A percentile compares a stretch with the other conserved stretches of the same genome.
Evolutionary conservation across 768 basidiomycete genomes (phyloP).

Genomic region (Cyclocybe cylindracea): DNA sequence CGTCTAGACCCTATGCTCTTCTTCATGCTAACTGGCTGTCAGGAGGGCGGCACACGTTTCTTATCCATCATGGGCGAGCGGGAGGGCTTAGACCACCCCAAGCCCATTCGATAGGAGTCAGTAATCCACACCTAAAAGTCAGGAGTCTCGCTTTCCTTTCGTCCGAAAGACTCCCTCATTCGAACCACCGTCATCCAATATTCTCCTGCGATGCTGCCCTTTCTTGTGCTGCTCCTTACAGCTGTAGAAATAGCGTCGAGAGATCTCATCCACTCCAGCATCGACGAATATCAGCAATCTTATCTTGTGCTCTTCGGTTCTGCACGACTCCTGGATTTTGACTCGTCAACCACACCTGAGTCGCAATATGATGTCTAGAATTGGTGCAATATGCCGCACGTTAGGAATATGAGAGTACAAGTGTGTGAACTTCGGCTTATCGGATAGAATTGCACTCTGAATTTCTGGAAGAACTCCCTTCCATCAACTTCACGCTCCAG

Average conservation of each 20-base stretch:
- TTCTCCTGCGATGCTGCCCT: conserved; percentile 12
- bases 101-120: too few species aligned
- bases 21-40: too few species aligned
- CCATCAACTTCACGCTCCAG: conserved; percentile 34
- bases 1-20: too few species aligned
- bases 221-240: conserved; percentile 12
- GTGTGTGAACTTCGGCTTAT: conserved; percentile 26
- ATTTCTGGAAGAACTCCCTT: conserved; percentile 32
- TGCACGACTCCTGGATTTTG: conserved; percentile 52
- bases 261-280: conserved; percentile 32
- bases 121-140: background rate
- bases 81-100: too few species aligned
- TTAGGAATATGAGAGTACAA: conserved; percentile 43
- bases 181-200: background rate
- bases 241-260: conserved; percentile 13
- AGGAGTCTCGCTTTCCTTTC: background rate
- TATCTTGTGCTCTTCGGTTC: conserved; percentile 39
- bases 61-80: too few species aligned
- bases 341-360: conserved; percentile 39
- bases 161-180: too few species aligned
- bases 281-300: conserved; percentile 43
- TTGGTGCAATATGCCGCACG: conserved; percentile 61
- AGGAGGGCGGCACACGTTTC: too few species aligned
- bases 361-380: conserved; percentile 46
- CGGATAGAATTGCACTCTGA: background rate